phyloP scores from a whole-genome alignment of 2,329 filamentous ascomycete genomes.

The Botrytis elliptica region DNA sequence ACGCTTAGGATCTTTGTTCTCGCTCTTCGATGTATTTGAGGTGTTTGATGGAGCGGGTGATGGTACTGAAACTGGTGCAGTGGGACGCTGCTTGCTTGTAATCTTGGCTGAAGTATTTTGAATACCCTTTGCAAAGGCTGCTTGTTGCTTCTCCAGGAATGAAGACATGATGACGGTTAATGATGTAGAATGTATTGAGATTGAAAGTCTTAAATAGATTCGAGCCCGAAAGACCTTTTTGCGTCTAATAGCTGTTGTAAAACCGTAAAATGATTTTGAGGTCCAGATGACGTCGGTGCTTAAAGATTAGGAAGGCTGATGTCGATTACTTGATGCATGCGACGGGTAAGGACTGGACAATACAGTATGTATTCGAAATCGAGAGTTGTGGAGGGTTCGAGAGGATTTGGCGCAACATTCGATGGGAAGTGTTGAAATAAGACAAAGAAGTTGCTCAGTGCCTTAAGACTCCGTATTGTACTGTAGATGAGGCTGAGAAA shows the following conservation, averaged over 20 bases:
- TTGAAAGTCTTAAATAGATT: neutral
- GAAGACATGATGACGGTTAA: conserved; percentile 50
- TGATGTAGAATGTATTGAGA: neutral
- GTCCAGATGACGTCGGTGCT: conserved; percentile 10
- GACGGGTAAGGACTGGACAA: neutral
- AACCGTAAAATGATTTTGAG: neutral
- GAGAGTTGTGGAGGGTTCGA: neutral
- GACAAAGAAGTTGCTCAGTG: conserved; percentile 1
- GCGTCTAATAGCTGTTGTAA: neutral
- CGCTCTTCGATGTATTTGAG: conserved; percentile 51
- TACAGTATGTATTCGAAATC: neutral
- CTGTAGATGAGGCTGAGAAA: conserved; percentile 12
- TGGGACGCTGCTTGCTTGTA: conserved; percentile 51
- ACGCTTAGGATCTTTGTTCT: conserved; percentile 59
- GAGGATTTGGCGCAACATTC: neutral
- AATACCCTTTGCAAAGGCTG: conserved; percentile 60
- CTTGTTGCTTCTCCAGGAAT: conserved; percentile 65
- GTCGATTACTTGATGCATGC: neutral
- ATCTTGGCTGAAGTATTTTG: conserved; percentile 64
- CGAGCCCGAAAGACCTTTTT: neutral
- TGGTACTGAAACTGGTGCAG: conserved; percentile 53
- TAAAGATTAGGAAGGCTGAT: neutral
- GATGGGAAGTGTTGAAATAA: neutral
- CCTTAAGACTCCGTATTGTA: neutral
- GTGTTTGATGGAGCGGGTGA: conserved; percentile 61